Evolutionary conservation across 495 filamentous ascomycete genomes (phyloP).

Genomic region (Pyronema omphalodes): DNA sequence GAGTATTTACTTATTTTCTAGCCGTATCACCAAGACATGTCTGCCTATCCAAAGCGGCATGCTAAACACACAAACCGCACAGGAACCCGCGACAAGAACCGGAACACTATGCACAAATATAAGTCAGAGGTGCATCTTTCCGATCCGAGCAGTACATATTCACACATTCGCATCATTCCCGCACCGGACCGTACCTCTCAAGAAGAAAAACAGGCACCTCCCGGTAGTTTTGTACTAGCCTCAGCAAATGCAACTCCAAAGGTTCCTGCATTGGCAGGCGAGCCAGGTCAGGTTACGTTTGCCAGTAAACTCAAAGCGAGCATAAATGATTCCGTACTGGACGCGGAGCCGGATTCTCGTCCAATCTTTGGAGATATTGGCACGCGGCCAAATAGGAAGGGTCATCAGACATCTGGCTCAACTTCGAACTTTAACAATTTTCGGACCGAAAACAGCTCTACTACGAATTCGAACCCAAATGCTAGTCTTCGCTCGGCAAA

Average conservation of each 20-base stretch:
- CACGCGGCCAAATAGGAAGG: background rate
- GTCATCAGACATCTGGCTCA: background rate
- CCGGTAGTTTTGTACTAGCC: background rate
- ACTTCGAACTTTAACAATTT: background rate
- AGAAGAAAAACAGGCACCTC: background rate
- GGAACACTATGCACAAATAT: background rate
- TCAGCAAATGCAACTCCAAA: background rate
- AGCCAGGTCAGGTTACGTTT: background rate
- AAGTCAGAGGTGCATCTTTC: background rate
- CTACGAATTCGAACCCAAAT: background rate
- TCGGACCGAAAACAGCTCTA: background rate
- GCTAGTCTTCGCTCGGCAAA: background rate
- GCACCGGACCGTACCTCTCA: background rate
- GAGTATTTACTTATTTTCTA: background rate
- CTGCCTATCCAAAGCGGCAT: background rate
- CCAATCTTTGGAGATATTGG: background rate
- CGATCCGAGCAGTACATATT: background rate
- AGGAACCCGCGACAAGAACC: constrained; percentile 1
- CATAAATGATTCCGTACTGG: background rate
- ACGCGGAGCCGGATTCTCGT: background rate
- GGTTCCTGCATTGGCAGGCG: background rate
- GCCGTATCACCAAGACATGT: background rate
- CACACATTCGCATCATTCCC: constrained; percentile 1
- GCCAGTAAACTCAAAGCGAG: background rate
- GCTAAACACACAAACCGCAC: background rate